Evolutionary conservation across 495 filamentous ascomycete genomes (phyloP).

Genomic region (Pyrenula aspistea): DNA sequence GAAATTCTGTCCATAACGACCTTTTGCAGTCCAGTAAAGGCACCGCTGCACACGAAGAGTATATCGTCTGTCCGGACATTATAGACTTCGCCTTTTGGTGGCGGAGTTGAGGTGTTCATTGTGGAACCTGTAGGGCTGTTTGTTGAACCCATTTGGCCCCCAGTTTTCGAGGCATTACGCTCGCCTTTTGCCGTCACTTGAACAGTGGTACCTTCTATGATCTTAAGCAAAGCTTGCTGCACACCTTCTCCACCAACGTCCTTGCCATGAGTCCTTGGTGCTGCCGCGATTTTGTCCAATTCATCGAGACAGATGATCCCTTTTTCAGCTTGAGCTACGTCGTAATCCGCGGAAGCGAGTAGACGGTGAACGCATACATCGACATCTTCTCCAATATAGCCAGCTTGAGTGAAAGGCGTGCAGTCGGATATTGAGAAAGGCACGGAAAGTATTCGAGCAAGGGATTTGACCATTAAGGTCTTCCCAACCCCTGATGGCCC

Average conservation of each 20-base stretch:
- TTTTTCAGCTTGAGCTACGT: constrained; percentile 71
- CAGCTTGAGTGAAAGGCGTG: constrained; percentile 92
- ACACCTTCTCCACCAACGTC: constrained; percentile 91
- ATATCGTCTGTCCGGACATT: constrained; percentile 93
- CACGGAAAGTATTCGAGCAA: constrained; percentile 71
- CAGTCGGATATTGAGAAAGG: constrained; percentile 97
- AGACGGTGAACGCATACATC: constrained; percentile 86
- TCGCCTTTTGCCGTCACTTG: constrained; percentile 74
- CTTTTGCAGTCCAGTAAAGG: constrained; percentile 89
- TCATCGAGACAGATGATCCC: constrained; percentile 95
- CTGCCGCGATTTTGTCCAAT: constrained; percentile 86
- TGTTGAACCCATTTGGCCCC: constrained; percentile 26
- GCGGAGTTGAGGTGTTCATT: constrained; percentile 19
- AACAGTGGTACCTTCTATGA: constrained; percentile 90
- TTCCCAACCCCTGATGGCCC: constrained; percentile 95
- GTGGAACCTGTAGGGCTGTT: constrained; percentile 32
- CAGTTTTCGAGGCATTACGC: constrained; percentile 37
- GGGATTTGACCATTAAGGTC: constrained; percentile 82
- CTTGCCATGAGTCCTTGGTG: constrained; percentile 55
- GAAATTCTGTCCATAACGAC: constrained; percentile 74
- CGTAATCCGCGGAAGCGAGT: constrained; percentile 81
- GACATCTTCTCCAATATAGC: constrained; percentile 94
- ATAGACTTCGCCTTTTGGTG: constrained; percentile 70
- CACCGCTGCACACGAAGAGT: constrained; percentile 89
- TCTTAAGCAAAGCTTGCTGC: constrained; percentile 89